phyloP scores from a whole-genome alignment of 2,329 filamentous ascomycete species.

The Claviceps spartinae region DNA sequence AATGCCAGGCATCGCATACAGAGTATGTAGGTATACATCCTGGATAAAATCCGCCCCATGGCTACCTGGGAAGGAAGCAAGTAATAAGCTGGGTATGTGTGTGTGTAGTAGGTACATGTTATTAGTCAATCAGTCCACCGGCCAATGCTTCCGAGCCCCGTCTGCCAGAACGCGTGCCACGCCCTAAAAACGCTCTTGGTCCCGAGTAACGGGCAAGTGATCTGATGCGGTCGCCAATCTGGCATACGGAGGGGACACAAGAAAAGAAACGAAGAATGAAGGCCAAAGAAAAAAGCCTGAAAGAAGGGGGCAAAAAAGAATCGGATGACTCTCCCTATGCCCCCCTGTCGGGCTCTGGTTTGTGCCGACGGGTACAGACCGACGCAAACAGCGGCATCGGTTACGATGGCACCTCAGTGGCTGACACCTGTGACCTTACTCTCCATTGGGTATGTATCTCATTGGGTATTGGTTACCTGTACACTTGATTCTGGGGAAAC shows the following conservation, averaged over 20 bases:
- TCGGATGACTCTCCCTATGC: too few species aligned
- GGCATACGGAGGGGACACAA: not conserved
- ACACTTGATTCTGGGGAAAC: not conserved
- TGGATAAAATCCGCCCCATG: too few species aligned
- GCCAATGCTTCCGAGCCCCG: not conserved
- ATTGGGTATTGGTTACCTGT: too few species aligned
- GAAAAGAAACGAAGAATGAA: not conserved
- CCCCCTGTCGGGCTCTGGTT: not conserved
- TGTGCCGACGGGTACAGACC: not conserved
- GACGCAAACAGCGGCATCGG: constrained; percentile 4
- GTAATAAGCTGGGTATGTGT: not conserved
- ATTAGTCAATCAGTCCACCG: not conserved
- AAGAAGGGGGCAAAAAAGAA: not conserved
- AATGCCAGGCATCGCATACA: not conserved
- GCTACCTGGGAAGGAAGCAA: too few species aligned
- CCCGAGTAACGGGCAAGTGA: not conserved
- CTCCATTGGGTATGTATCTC: not conserved
- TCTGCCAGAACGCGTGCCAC: constrained; percentile 1
- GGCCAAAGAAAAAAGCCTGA: too few species aligned
- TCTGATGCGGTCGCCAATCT: constrained; percentile 5
- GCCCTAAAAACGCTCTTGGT: not conserved
- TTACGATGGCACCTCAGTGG: constrained; percentile 7
- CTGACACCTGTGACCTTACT: not conserved
- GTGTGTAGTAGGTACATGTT: not conserved
- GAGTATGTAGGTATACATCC: not conserved